phyloP scores from a whole-genome alignment of 495 filamentous ascomycete species.

The Immersiella caudata region DNA sequence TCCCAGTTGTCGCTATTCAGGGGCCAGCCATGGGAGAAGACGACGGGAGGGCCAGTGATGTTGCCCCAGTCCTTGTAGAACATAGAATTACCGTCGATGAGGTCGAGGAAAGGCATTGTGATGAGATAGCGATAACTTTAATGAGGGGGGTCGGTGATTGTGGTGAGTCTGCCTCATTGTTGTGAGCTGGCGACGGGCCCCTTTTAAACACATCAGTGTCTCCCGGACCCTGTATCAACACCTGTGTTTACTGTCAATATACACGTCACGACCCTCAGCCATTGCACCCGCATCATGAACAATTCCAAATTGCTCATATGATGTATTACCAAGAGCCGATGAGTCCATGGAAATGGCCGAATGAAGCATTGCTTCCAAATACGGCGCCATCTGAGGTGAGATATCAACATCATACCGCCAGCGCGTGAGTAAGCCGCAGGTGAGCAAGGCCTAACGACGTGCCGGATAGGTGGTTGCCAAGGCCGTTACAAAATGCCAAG shows the following conservation, averaged over 20 bases:
- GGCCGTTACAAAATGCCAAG: not conserved
- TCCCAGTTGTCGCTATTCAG: slow-evolving; percentile 47
- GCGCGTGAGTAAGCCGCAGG: not conserved
- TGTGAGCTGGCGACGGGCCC: no score
- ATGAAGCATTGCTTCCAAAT: not conserved
- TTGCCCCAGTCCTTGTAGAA: slow-evolving; percentile 51
- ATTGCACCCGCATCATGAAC: not conserved
- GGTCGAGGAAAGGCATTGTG: slow-evolving; percentile 34
- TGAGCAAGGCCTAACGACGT: not conserved
- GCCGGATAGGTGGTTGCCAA: not conserved
- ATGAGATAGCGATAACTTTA: no score
- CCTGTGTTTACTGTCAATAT: no score
- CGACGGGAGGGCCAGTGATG: slow-evolving; percentile 33
- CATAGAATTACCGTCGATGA: slow-evolving; percentile 40
- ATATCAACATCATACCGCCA: not conserved
- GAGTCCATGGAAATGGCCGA: not conserved
- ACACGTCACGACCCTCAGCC: not conserved
- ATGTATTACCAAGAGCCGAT: not conserved
- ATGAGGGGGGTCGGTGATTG: no score
- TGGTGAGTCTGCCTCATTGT: no score
- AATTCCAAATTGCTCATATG: not conserved
- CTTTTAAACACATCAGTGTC: no score
- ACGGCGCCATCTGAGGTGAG: not conserved
- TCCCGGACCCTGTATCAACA: no score
- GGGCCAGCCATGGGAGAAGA: slow-evolving; percentile 48